Evolutionary conservation across 148 eudicot genomes (phyloP).

Genomic region (Limonium bicolor): DNA sequence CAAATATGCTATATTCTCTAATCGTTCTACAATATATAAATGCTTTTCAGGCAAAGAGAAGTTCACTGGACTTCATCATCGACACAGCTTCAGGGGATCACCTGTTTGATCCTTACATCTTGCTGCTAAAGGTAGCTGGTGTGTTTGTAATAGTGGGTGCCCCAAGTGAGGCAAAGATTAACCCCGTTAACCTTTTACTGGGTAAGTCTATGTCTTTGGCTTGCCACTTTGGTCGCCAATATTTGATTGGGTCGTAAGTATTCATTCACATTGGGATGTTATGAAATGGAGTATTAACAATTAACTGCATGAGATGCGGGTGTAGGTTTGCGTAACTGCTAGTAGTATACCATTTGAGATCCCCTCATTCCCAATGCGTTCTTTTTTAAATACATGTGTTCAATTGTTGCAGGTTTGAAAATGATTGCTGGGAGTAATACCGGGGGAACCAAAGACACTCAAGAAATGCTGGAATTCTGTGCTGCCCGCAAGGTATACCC

Average conservation of each 20-base stretch:
- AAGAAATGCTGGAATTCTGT: constrained; percentile 72
- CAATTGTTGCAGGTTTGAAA: constrained; percentile 31
- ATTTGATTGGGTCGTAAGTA: too few species aligned
- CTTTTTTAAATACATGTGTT: neutral
- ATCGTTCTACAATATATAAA: neutral
- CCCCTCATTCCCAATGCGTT: too few species aligned
- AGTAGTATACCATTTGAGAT: too few species aligned
- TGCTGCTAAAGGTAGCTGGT: constrained; percentile 52
- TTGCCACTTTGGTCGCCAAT: too few species aligned
- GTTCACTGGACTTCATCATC: constrained; percentile 62
- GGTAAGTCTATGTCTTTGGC: constrained; percentile 18
- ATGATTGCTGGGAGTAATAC: constrained; percentile 47
- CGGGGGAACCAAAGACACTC: constrained; percentile 63
- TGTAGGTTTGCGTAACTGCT: too few species aligned
- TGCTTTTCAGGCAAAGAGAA: constrained; percentile 21
- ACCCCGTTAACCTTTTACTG: constrained; percentile 32
- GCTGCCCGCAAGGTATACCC: constrained; percentile 49
- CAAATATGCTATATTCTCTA: too few species aligned
- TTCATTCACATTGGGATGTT: too few species aligned
- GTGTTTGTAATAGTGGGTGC: constrained; percentile 49
- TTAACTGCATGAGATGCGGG: too few species aligned
- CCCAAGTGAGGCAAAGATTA: constrained; percentile 51
- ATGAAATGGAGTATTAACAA: too few species aligned
- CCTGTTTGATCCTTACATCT: constrained; percentile 48
- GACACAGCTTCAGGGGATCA: constrained; percentile 75